A percentile compares a stretch with the other conserved stretches of the same genome.
Evolutionary conservation across 306 rosid species (phyloP).

Genomic region (Citrullus colocynthis): DNA sequence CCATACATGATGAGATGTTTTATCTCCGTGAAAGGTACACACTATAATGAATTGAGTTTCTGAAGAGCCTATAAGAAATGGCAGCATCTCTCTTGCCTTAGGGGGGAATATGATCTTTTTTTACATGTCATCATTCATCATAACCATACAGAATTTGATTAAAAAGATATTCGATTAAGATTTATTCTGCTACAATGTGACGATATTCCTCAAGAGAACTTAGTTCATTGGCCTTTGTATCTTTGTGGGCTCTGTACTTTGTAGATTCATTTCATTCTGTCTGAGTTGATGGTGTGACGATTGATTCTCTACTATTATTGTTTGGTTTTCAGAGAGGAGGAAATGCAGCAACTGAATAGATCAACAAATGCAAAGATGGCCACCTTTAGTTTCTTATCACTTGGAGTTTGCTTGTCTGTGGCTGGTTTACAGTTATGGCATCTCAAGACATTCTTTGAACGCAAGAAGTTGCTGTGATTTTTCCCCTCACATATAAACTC

Average conservation of each 20-base stretch:
- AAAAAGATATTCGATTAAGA: not conserved
- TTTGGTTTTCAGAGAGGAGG: slow-evolving; percentile 58
- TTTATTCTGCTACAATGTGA: not conserved
- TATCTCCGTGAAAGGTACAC: slow-evolving; percentile 82
- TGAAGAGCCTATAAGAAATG: not conserved
- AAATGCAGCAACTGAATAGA: slow-evolving; percentile 75
- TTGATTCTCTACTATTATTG: not conserved
- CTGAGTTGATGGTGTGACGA: not conserved
- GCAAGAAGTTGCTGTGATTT: slow-evolving; percentile 73
- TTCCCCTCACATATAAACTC: not conserved
- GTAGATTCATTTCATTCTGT: not conserved
- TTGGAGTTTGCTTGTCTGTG: slow-evolving; percentile 69
- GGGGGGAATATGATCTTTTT: too few species aligned
- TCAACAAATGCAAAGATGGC: slow-evolving; percentile 66
- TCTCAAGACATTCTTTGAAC: slow-evolving; percentile 82
- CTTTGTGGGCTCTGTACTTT: not conserved
- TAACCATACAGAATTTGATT: not conserved
- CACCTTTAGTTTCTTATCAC: slow-evolving; percentile 61
- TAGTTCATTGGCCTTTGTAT: not conserved
- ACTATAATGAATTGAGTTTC: not conserved
- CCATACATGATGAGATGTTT: slow-evolving; percentile 93
- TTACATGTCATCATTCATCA: not conserved
- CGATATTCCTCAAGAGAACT: too few species aligned
- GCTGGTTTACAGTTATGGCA: slow-evolving; percentile 88
- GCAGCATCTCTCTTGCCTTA: too few species aligned